Base-by-base conservation (phyloP, 306 rosid species). In the Gleditsia sinensis region DNA sequence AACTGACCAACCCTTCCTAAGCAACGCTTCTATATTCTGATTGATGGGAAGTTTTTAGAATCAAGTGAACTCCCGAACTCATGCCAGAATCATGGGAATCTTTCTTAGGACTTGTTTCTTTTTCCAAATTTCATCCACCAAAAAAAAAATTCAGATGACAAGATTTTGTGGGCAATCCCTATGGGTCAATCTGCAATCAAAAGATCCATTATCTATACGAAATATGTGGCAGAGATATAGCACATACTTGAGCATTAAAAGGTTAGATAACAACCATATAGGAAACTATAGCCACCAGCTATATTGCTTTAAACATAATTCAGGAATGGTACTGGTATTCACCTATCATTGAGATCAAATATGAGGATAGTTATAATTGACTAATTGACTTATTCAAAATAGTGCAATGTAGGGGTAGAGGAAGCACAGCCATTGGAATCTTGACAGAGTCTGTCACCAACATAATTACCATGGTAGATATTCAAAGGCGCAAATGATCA, bases 151-250 rank as follows among this genome's bases (percentile, higher is more conserved):
- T n/a, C 9, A 23, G 32, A 25, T 7, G 34, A 13, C 27, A 21
- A 3, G 3, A 16, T 19, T 57, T 50, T 2, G 65, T 25, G 65
- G 19, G 56, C 43, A n/a, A 61, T 40, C 16, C 61, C 33, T 74
- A 0, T 16, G 23, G 53, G 71, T 75, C 72, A 65, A 75, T 64
- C 34, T 57, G 67, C 25, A 54, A 74, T 75, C 24, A 27, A 20
- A 34, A 27, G 25, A 50, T 64, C 73, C 73, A 49, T 48, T 36
- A 74, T 61, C 63, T 34, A 5, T 9, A 32, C 14, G 0, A 16
- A 45, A 46, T 59, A 28, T 30, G 43, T 71, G 67, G 67, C 67
- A 42, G 56, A 56, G 56, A 59, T 32, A 6, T 3, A 12, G 57
- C 36, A 13, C 16, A 25, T 54, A 30, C 34, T 42, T 40, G 54